Evolutionary conservation across 257 asterid genomes (phyloP).

Genomic region (Linderniella brevidens): DNA sequence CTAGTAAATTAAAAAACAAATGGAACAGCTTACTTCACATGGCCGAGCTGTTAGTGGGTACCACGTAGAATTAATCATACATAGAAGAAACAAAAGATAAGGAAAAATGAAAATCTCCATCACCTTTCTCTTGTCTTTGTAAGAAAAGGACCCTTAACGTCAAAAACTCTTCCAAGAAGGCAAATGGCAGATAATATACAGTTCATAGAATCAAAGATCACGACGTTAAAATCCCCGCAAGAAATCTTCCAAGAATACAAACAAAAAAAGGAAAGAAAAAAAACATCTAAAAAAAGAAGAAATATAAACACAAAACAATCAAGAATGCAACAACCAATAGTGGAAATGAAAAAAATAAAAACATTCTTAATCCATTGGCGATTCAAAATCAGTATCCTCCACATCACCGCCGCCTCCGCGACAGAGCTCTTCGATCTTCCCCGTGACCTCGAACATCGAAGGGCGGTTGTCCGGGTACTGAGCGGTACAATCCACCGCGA

Average conservation of each 20-base stretch:
- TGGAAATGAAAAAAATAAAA: neutral
- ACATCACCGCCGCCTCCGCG: slow-evolving; percentile 5
- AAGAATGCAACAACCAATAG: too few species aligned
- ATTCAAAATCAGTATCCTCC: slow-evolving; percentile 12
- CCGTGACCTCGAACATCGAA: slow-evolving; percentile 25
- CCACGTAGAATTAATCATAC: slow-evolving; percentile 6
- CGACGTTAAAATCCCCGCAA: too few species aligned
- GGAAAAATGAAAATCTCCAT: neutral
- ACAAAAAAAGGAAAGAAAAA: neutral
- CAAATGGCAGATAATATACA: too few species aligned
- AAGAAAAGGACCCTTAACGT: too few species aligned
- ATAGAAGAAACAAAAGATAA: neutral
- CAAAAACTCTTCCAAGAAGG: too few species aligned
- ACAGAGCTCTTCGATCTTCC: slow-evolving; percentile 28
- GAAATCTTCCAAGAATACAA: too few species aligned
- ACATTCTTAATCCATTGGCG: slow-evolving; percentile 3
- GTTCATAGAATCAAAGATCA: too few species aligned
- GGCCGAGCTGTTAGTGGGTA: slow-evolving; percentile 16
- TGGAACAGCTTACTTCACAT: slow-evolving; percentile 17
- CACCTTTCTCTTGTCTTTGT: neutral
- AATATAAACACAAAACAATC: neutral
- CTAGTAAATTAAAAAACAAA: too few species aligned
- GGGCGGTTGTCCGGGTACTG: slow-evolving; percentile 49
- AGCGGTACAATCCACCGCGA: slow-evolving; percentile 44
- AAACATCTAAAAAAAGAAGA: neutral